Evolutionary conservation across 176 grass and related monocot genomes (phyloP), one percentile per base, ranked within the genome.

Genomic region (Carex littledalei): DNA sequence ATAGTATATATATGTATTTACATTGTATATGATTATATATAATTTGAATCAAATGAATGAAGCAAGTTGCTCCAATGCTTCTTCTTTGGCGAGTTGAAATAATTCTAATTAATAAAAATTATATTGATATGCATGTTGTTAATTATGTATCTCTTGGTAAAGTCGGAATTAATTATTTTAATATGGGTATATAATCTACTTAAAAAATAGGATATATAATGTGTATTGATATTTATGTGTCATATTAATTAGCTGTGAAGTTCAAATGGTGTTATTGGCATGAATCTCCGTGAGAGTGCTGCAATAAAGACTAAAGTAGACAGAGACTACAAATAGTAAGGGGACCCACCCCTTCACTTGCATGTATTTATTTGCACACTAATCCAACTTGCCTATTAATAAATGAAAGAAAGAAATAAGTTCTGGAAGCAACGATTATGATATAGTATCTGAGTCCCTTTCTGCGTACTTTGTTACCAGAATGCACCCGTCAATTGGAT

Each of bases 291-390:
- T 78, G 74, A 56, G 52, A 32, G 73, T 56, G 24, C 73, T 77
- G 21, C 47, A 50, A 3, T 77, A 54, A 50, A 50, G 47, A 50
- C 10, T 56, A 77, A 53, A 77, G 49, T 29, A 77, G 73, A 24
- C 6, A 77, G 52, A 55, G 49, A 56, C 73, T 32, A 32, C 14
- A 78, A 5, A 34, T 8, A 8, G 24, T 2, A 29, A 32, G 4
- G 50, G 74, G 73, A 78, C 74, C 74, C 49, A 55, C 47, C 22
- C 6, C 24, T 55, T 4, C 22, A 78, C 74, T 78, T 32, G 12
- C 37, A 77, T 78, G 26, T 16, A 78, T 78, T 78, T 56, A 78
- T 78, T 78, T 78, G 2, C 50, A 78, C 74, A 55, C 24, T 56
- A n/a, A 72, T 55, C 50, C 52, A 56, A 56, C 74, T 32, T 56